Evolutionary conservation across 106 monocot genomes (phyloP), one percentile per base, ranked within the genome.

Genomic region (Apostasia ramifera): DNA sequence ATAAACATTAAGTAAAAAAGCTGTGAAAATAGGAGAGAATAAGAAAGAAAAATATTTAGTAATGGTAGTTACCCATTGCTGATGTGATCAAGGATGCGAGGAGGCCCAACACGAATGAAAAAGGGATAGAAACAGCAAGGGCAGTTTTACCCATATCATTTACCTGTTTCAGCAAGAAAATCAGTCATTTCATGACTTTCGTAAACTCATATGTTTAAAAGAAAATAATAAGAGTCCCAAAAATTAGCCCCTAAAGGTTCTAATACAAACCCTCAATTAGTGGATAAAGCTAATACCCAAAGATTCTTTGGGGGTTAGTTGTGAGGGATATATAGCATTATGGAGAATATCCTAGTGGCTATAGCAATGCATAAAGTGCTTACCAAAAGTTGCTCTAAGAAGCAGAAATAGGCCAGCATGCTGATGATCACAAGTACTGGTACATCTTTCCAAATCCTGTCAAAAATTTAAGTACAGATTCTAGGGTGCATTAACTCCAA

Each of bases 371-470:
- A 65, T 38, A 42, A 8, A 61, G 40, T 55, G 59, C 70, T 81
- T 71, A 98, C 98, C 79, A 98, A 65, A 79, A 98, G 92, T 77
- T 98, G 98, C 77, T 98, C 98, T 76, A 98, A 79, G 78, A 98
- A 98, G 79, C 92, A 98, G 78, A 98, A 98, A 74, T 98, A 98
- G 37, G 98, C 93, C 41, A 98, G 85, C 87, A 90, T 98, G 90
- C 93, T 98, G 64, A 98, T 80, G 89, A 98, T 87, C 61, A 85
- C 83, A 62, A 98, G 73, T 78, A 98, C 79, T 14, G 93, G 98
- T 51, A 93, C 77, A 78, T 98, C 98, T 72, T 90, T 92, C 86
- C 86, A 93, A 37, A 90, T 83, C 82, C 98, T 98, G 70, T 13
- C 40, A 79, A 61, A 79, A 56, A 26, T 26, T 26, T 26, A 26